These are phyloP conservation scores for Marchantia paleacea DNA, from an alignment of 225 moss, liverwort and hornwort genomes.

Conservation along the genomic window DNA sequence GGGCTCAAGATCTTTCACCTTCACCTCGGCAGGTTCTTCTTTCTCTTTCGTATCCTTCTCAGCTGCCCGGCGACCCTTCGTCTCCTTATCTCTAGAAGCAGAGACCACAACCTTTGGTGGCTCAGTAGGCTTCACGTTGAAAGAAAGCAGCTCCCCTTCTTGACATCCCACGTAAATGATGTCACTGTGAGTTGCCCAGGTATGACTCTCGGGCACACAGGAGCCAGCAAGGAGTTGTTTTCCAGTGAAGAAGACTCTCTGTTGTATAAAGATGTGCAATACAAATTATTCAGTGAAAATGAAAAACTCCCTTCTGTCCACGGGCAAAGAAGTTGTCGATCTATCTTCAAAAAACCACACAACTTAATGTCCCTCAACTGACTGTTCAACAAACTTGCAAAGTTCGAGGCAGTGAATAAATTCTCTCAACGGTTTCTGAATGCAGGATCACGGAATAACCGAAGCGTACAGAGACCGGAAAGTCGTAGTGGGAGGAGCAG, in stretches of 20 bases:
- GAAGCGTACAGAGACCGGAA: not conserved
- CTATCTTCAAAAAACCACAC: not conserved
- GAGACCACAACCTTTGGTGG: slow-evolving; percentile 20
- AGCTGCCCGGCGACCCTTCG: slow-evolving; percentile 27
- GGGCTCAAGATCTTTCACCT: slow-evolving; percentile 14
- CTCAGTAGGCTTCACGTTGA: slow-evolving; percentile 56
- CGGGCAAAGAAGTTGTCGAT: not conserved
- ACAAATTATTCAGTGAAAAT: not conserved
- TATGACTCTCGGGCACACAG: slow-evolving; percentile 61
- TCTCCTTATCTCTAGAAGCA: slow-evolving; percentile 26
- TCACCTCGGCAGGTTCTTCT: slow-evolving; percentile 20
- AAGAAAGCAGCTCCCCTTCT: slow-evolving; percentile 65
- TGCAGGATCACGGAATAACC: not conserved
- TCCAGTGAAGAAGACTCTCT: slow-evolving; percentile 69
- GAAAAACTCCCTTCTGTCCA: not conserved
- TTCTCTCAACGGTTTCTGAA: not conserved
- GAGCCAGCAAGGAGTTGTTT: slow-evolving; percentile 30
- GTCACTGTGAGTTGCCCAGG: slow-evolving; percentile 73
- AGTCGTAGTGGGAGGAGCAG: not conserved
- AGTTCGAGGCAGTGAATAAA: not conserved
- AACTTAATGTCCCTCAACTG: not conserved
- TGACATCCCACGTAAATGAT: slow-evolving; percentile 64
- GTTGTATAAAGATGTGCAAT: slow-evolving; percentile 8
- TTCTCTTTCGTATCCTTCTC: slow-evolving; percentile 31
- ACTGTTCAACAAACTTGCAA: not conserved